Evolutionary conservation across 2,329 filamentous ascomycete species (phyloP).

Genomic region (Beauveria rudraprayagi): DNA sequence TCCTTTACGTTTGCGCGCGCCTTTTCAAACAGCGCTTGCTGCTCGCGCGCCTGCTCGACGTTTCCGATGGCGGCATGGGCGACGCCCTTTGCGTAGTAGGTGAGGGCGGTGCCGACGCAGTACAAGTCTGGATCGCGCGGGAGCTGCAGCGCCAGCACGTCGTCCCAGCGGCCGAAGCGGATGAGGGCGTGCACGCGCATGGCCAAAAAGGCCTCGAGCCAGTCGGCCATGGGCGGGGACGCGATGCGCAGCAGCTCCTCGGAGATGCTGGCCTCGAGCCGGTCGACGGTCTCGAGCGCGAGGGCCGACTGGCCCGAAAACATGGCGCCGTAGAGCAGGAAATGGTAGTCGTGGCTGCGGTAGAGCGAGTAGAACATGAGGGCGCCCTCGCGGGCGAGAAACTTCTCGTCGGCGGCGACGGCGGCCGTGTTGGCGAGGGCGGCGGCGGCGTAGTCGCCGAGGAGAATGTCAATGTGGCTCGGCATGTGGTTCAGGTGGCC

Average conservation of each 20-base stretch:
- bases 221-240: slow-evolving; percentile 70
- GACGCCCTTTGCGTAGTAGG: slow-evolving; percentile 60
- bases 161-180: slow-evolving; percentile 65
- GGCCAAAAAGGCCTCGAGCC: slow-evolving; percentile 63
- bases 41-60: slow-evolving; percentile 44
- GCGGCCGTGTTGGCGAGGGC: slow-evolving; percentile 61
- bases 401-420: slow-evolving; percentile 60
- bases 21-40: slow-evolving; percentile 42
- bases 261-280: slow-evolving; percentile 55
- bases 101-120: slow-evolving; percentile 60
- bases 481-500: slow-evolving; percentile 71
- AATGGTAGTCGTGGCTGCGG: slow-evolving; percentile 66
- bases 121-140: slow-evolving; percentile 55
- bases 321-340: slow-evolving; percentile 70
- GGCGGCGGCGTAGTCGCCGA: slow-evolving; percentile 61
- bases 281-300: slow-evolving; percentile 51
- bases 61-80: slow-evolving; percentile 53
- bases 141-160: slow-evolving; percentile 48
- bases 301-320: slow-evolving; percentile 58
- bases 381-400: slow-evolving; percentile 48
- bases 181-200: slow-evolving; percentile 63
- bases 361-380: slow-evolving; percentile 73
- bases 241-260: slow-evolving; percentile 55
- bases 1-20: slow-evolving; percentile 45
- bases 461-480: slow-evolving; percentile 64